A percentile compares a stretch with the other conserved stretches of the same genome.
These are phyloP conservation scores for Podochytrium sp. DNA, from an alignment of 192 early-diverging fungal species.

Conservation along the genomic window DNA sequence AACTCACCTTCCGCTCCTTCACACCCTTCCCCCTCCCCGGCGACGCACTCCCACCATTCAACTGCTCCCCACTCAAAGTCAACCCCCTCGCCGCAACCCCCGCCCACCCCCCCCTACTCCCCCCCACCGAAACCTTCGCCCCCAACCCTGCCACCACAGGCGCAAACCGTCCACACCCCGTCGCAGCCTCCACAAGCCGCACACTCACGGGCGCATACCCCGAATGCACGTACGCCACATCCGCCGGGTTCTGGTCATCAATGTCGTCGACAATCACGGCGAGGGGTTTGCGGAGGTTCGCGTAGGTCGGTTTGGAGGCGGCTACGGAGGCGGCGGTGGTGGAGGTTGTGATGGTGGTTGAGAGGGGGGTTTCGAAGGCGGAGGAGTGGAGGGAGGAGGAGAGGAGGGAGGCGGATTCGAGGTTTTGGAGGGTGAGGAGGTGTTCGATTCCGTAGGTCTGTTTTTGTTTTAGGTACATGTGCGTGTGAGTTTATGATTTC, in stretches of 20 bases:
- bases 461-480: neutral
- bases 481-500: neutral
- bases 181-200: conserved; percentile 84
- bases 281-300: conserved; percentile 69
- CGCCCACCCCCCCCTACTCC: conserved; percentile 13
- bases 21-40: neutral
- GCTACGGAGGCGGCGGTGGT: neutral
- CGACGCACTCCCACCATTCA: neutral
- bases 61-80: neutral
- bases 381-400: neutral
- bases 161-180: conserved; percentile 29
- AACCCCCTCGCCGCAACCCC: too few relatives aligned
- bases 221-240: conserved; percentile 91
- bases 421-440: conserved; percentile 81
- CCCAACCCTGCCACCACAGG: conserved; percentile 46
- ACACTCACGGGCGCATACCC: conserved; percentile 92
- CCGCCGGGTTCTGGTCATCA: conserved; percentile 81
- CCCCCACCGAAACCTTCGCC: conserved; percentile 14
- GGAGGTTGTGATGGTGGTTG: neutral
- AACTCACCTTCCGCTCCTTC: conserved; percentile 48
- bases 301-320: conserved; percentile 36
- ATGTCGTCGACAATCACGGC: conserved; percentile 86
- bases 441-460: conserved; percentile 93
- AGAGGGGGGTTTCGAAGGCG: neutral
- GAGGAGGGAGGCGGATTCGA: conserved; percentile 71